Evolutionary conservation across 139 green algal genomes (phyloP).

Genomic region (Spirogloea muscicola): DNA sequence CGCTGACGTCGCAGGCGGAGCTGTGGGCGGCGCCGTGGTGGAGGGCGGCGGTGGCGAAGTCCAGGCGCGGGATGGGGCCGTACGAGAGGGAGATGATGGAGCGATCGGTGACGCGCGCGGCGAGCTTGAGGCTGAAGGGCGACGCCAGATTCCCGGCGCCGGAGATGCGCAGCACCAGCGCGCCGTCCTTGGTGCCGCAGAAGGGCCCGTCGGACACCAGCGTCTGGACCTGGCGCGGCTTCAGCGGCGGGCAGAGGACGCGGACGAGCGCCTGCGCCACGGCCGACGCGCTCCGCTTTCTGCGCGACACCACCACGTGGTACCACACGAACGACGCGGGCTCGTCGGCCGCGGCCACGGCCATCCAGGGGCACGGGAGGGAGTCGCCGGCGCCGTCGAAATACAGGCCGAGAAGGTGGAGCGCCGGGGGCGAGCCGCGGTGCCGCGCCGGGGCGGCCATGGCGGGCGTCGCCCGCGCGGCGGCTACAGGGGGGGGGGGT

Average conservation of each 20-base stretch:
- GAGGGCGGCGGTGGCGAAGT: no score
- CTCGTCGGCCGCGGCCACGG: no score
- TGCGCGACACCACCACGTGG: constrained; percentile 29
- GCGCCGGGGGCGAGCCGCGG: no score
- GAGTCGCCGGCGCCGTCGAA: no score
- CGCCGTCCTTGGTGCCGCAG: constrained; percentile 18
- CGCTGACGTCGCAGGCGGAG: no score
- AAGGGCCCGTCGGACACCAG: constrained; percentile 32
- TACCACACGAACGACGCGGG: constrained; percentile 41
- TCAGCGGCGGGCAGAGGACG: not conserved
- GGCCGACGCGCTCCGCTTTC: constrained; percentile 1
- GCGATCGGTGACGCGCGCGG: constrained; percentile 2
- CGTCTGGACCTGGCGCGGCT: constrained; percentile 16
- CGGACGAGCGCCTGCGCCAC: constrained; percentile 5
- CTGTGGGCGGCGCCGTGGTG: no score
- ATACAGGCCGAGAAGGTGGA: no score
- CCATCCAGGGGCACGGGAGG: no score
- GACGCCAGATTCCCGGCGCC: not conserved
- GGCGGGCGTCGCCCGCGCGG: no score
- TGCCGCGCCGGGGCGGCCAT: no score
- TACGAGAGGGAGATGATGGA: constrained; percentile 12
- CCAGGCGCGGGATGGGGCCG: constrained; percentile 5
- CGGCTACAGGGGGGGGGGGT: no score
- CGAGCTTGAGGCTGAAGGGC: constrained; percentile 15
- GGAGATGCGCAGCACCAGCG: constrained; percentile 25